These are phyloP conservation scores for Aspergillus steynii DNA, from an alignment of 495 filamentous ascomycete species.

Conservation along the genomic window DNA sequence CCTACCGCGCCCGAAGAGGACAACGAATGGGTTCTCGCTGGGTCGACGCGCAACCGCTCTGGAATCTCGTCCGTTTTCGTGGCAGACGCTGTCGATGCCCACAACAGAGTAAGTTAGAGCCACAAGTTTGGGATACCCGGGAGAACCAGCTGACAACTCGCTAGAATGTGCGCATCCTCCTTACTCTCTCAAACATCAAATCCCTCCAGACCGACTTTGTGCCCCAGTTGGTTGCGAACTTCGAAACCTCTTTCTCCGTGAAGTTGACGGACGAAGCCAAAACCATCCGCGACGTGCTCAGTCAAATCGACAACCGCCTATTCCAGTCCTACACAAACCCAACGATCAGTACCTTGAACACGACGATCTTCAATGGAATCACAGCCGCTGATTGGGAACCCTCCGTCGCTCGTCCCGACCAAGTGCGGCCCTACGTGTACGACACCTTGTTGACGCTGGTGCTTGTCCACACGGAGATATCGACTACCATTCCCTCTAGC, in stretches of 20 bases:
- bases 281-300: conserved; percentile 83
- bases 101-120: conserved; percentile 63
- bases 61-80: conserved; percentile 37
- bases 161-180: conserved; percentile 86
- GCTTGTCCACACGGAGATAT: conserved; percentile 87
- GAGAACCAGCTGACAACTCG: conserved; percentile 7
- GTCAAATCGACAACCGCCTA: conserved; percentile 82
- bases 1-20: conserved; percentile 59
- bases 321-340: conserved; percentile 89
- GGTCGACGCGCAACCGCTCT: conserved; percentile 28
- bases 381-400: conserved; percentile 70
- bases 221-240: conserved; percentile 78
- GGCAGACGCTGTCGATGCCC: conserved; percentile 63
- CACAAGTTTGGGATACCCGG: not conserved
- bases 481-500: conserved; percentile 62
- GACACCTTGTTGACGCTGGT: conserved; percentile 78
- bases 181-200: conserved; percentile 89
- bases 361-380: conserved; percentile 71
- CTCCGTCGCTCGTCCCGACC: conserved; percentile 59
- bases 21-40: conserved; percentile 50
- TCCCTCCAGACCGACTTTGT: conserved; percentile 73
- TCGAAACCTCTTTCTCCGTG: conserved; percentile 86
- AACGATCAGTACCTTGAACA: conserved; percentile 58
- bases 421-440: conserved; percentile 88
- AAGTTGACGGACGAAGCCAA: conserved; percentile 89